Conservation (phyloP, 768 basidiomycete genomes). For the Pleurotus tuoliensis region DNA sequence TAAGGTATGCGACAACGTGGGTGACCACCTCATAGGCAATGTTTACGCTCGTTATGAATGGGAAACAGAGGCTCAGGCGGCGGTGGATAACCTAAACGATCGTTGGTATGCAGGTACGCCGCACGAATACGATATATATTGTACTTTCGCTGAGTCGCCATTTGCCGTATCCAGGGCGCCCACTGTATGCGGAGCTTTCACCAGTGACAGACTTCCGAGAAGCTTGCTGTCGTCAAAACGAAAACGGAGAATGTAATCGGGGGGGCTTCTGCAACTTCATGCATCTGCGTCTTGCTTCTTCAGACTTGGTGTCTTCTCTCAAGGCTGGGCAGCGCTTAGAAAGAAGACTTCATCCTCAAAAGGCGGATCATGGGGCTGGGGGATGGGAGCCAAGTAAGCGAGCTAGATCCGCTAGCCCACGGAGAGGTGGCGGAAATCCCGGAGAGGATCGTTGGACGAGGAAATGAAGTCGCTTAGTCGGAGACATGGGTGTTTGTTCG, state of each 20-base stretch:
- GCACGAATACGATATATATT: neutral
- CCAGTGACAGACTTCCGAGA: constrained; percentile 99
- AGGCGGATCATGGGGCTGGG: constrained; percentile 61
- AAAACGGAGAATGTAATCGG: constrained; percentile 96
- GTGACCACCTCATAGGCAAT: constrained; percentile 97
- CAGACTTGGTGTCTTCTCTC: constrained; percentile 75
- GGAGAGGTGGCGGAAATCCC: constrained; percentile 51
- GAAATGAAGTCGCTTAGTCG: constrained; percentile 29
- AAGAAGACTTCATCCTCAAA: constrained; percentile 67
- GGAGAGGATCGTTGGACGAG: constrained; percentile 81
- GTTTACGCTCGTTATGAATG: constrained; percentile 98
- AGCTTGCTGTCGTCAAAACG: constrained; percentile 98
- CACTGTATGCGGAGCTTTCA: constrained; percentile 93
- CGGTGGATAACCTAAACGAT: constrained; percentile 90
- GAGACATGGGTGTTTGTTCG: constrained; percentile 2
- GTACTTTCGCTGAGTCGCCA: neutral
- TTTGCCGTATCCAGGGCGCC: constrained; percentile 59
- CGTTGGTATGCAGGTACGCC: constrained; percentile 94
- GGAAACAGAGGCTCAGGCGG: constrained; percentile 95
- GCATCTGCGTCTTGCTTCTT: constrained; percentile 88
- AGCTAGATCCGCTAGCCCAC: constrained; percentile 78
- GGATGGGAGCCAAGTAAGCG: constrained; percentile 83
- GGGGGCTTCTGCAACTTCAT: constrained; percentile 99
- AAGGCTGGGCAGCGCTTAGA: constrained; percentile 83
- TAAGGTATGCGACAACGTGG: constrained; percentile 97